These are phyloP conservation scores for Cladosporium velox DNA, from an alignment of 2,329 filamentous ascomycete genomes.

Conservation along the genomic window DNA sequence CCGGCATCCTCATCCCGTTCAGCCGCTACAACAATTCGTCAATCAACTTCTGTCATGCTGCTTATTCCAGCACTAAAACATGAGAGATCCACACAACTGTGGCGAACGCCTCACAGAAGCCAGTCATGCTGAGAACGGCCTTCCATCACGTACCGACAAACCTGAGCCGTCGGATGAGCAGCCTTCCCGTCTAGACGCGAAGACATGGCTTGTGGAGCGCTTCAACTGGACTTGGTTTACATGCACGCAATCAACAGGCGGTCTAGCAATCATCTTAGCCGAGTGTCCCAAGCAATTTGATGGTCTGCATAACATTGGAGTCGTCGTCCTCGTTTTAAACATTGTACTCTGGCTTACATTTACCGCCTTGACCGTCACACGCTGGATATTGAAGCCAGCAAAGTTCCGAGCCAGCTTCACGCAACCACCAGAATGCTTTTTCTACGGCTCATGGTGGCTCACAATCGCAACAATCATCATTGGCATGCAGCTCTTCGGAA, in stretches of 20 bases:
- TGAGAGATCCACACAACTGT: neutral
- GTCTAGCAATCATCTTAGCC: conserved; percentile 48
- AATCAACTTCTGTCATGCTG: neutral
- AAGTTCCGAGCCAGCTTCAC: conserved; percentile 50
- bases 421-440: conserved; percentile 54
- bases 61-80: neutral
- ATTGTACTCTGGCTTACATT: conserved; percentile 46
- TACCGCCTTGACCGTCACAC: conserved; percentile 40
- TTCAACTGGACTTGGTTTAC: conserved; percentile 39
- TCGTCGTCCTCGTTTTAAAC: conserved; percentile 54
- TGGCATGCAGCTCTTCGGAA: conserved; percentile 65
- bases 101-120: neutral
- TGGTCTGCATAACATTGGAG: conserved; percentile 55
- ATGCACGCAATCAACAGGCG: conserved; percentile 51
- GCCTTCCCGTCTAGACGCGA: conserved; percentile 1
- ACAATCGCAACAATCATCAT: conserved; percentile 55
- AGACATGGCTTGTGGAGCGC: conserved; percentile 16
- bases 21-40: neutral
- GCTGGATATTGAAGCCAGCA: conserved; percentile 49
- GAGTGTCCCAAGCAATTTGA: conserved; percentile 49
- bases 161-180: neutral
- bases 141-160: neutral
- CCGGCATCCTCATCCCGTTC: conserved; percentile 1
- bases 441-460: conserved; percentile 48
- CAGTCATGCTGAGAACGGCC: neutral